A percentile compares a stretch with the other conserved stretches of the same genome.
Conservation (phyloP, 352 stramenopile species). For the Nothophytophthora sp. region DNA sequence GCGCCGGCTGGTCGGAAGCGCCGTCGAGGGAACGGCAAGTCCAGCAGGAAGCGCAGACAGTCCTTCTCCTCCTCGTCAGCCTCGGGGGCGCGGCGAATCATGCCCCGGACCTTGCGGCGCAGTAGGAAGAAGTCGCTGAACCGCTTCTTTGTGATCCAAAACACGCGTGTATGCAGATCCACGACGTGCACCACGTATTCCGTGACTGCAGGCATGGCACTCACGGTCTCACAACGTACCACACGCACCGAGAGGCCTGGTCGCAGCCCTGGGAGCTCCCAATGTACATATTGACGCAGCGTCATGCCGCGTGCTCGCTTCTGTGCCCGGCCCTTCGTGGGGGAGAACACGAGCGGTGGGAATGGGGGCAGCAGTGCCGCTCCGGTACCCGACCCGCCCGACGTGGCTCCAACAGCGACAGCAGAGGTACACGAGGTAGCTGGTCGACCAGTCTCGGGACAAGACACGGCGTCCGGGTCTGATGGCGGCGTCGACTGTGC, state of each 20-base stretch:
- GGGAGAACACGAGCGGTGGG: slow-evolving; percentile 56
- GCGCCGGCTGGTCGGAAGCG: slow-evolving; percentile 50
- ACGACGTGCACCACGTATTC: slow-evolving; percentile 81
- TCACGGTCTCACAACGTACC: slow-evolving; percentile 58
- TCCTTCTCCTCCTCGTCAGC: slow-evolving; percentile 45
- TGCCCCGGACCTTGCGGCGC: slow-evolving; percentile 61
- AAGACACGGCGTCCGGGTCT: slow-evolving; percentile 26
- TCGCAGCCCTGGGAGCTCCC: slow-evolving; percentile 51
- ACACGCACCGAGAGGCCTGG: slow-evolving; percentile 74
- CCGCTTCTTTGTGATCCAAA: slow-evolving; percentile 84
- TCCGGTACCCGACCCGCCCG: slow-evolving; percentile 14
- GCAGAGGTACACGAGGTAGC: slow-evolving; percentile 5
- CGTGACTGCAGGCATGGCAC: slow-evolving; percentile 56
- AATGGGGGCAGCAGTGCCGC: slow-evolving; percentile 46
- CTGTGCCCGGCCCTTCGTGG: slow-evolving; percentile 33
- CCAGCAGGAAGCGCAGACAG: slow-evolving; percentile 70
- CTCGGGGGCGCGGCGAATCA: slow-evolving; percentile 36
- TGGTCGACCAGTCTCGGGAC: slow-evolving; percentile 25
- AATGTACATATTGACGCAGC: slow-evolving; percentile 56
- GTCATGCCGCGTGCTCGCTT: slow-evolving; percentile 41
- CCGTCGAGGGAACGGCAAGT: slow-evolving; percentile 70
- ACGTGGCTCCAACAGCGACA: slow-evolving; percentile 7
- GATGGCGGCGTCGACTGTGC: not conserved
- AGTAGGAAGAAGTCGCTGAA: slow-evolving; percentile 76
- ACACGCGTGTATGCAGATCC: slow-evolving; percentile 79